Evolutionary conservation across 805 yeast species (phyloP), one percentile per base, ranked within the genome.

Genomic region (Saccharomycopsis malanga): DNA sequence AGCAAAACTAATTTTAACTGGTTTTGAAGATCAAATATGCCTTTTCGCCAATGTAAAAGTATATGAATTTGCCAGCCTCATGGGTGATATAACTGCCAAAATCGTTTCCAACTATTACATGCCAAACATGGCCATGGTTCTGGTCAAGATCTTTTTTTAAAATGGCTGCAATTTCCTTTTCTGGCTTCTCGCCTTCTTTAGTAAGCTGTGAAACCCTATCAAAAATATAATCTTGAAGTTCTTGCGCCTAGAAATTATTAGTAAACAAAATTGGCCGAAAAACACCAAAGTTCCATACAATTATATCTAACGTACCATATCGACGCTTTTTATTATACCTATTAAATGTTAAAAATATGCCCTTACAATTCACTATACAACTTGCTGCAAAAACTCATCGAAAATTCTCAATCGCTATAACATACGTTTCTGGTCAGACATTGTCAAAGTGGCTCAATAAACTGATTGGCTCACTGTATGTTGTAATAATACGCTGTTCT

Each of bases 71-170:
- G 1, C 88, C 89, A 54, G 77, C 77, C 62, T 83, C 86, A 58
- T 85, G 93, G 10, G 89, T 81, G 17, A 85, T 87, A 59, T 80
- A 83, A 42, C 83, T 75, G 3, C 93, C 91, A 63, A 84, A 85
- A 56, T 79, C 80, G 61, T 77, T 81, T 9, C 93, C 94, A 45
- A 83, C 88, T 42, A 85, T 73, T 2, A 82, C 86, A 60, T 85
- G 91, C 94, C 93, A 85, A 34, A 86, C 76, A 24, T 79, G 73
- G 0, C 89, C 91, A 50, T 71, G 75, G 39, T 69, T 62, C 40
- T 72, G 70, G 59, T 84, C 93, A 62, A 83, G 62, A 42, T 70
- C 70, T 55, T 81, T 80, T 66, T 84, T 85, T 51, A 83, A 63
- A 46, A 64, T 68, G 0, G 79, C 72, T 14, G 93, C 89, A 32